phyloP scores from a whole-genome alignment of 192 early-diverging fungal genomes.

The Diversispora eburnea region DNA sequence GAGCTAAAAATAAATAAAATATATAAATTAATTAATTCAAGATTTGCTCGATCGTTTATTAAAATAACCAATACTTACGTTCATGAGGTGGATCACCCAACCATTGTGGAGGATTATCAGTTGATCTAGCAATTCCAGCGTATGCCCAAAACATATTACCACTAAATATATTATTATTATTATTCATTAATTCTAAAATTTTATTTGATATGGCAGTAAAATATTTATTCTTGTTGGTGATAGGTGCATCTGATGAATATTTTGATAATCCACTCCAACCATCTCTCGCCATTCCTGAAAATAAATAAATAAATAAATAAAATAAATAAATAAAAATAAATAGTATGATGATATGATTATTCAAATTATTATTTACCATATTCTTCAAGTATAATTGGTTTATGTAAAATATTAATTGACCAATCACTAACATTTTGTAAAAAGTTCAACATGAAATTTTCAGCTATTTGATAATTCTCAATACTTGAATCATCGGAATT shows the following conservation, averaged over 20 bases:
- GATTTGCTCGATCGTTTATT: neutral
- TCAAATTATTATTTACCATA: slow-evolving; percentile 45
- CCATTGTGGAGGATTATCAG: slow-evolving; percentile 37
- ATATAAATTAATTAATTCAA: neutral
- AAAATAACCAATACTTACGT: slow-evolving; percentile 30
- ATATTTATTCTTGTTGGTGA: slow-evolving; percentile 51
- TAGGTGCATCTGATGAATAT: slow-evolving; percentile 47
- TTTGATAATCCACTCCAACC: slow-evolving; percentile 39
- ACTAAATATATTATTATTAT: slow-evolving; percentile 31
- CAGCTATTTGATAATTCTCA: slow-evolving; percentile 36
- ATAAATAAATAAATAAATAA: neutral
- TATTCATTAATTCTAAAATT: slow-evolving; percentile 26
- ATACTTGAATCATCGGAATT: slow-evolving; percentile 43
- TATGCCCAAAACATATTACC: slow-evolving; percentile 70
- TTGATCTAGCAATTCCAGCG: slow-evolving; percentile 49
- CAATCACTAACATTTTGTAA: slow-evolving; percentile 45
- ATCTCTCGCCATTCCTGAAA: slow-evolving; percentile 36
- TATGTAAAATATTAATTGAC: slow-evolving; percentile 40
- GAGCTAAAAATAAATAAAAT: slow-evolving; percentile 16
- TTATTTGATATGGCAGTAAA: slow-evolving; percentile 44
- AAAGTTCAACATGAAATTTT: slow-evolving; percentile 41
- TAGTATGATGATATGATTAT: neutral
- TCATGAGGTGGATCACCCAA: slow-evolving; percentile 60
- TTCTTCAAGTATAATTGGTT: slow-evolving; percentile 56
- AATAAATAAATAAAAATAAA: neutral